Conservation (phyloP, 2,329 filamentous ascomycete species). For the Cytospora piceicola region DNA sequence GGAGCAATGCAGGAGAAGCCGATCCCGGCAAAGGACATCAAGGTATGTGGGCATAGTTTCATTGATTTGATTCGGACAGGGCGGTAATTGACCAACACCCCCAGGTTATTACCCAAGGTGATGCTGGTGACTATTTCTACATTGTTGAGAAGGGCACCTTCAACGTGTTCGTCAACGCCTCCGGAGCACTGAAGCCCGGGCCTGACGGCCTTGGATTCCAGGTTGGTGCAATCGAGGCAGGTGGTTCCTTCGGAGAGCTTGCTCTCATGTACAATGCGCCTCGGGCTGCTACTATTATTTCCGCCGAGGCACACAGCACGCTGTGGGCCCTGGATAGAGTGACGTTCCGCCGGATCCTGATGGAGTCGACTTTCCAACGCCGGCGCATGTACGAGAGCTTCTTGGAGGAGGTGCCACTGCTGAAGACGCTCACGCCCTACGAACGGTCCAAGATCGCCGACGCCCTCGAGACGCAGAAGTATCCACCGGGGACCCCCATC, state of each 20-base stretch:
- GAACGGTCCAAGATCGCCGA: slow-evolving; percentile 98
- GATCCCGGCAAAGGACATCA: slow-evolving; percentile 86
- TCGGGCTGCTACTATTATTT: slow-evolving; percentile 90
- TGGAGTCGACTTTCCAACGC: slow-evolving; percentile 96
- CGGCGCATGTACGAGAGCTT: slow-evolving; percentile 97
- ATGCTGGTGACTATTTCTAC: slow-evolving; percentile 97
- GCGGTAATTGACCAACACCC: slow-evolving; percentile 14
- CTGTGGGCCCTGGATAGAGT: slow-evolving; percentile 95
- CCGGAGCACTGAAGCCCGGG: slow-evolving; percentile 78
- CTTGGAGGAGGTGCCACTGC: slow-evolving; percentile 87
- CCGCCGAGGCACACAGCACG: slow-evolving; percentile 74
- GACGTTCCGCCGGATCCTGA: slow-evolving; percentile 95
- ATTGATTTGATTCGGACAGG: slow-evolving; percentile 9
- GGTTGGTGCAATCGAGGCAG: slow-evolving; percentile 80
- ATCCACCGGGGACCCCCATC: slow-evolving; percentile 76
- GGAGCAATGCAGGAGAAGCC: slow-evolving; percentile 93
- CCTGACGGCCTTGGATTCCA: slow-evolving; percentile 80
- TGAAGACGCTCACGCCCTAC: slow-evolving; percentile 83
- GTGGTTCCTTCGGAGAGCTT: slow-evolving; percentile 94
- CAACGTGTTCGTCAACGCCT: slow-evolving; percentile 84
- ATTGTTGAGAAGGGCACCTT: slow-evolving; percentile 91
- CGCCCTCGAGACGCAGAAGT: slow-evolving; percentile 90
- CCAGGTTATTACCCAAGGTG: slow-evolving; percentile 92
- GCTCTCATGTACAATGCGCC: slow-evolving; percentile 99
- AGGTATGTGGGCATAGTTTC: slow-evolving; percentile 48